A percentile compares a stretch with the other conserved stretches of the same genome.
Evolutionary conservation across 139 green algal species (phyloP).

Genomic region (Desmodesmus armatus): DNA sequence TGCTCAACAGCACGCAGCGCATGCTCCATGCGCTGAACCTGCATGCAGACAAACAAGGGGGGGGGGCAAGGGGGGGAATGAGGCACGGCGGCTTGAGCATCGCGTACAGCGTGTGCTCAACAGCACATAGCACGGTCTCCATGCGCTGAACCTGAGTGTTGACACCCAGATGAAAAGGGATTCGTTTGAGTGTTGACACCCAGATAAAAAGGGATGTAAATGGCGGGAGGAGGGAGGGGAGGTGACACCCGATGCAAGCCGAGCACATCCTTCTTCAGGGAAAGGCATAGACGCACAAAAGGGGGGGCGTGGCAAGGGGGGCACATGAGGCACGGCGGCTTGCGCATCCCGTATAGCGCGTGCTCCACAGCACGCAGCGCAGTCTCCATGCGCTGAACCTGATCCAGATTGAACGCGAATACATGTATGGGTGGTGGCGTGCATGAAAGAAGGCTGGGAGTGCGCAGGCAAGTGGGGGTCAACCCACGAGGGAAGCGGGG

Average conservation of each 20-base stretch:
- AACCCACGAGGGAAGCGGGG: background rate
- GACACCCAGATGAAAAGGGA: too few relatives aligned
- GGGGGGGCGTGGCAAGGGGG: background rate
- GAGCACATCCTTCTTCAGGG: too few relatives aligned
- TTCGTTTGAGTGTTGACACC: too few relatives aligned
- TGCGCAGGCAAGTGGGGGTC: background rate
- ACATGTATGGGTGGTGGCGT: too few relatives aligned
- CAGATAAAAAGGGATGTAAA: too few relatives aligned
- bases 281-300: too few relatives aligned
- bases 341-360: background rate
- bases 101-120: slow-evolving; percentile 11
- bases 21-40: background rate
- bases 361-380: slow-evolving; percentile 5
- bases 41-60: background rate
- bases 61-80: too few relatives aligned
- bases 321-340: background rate
- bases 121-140: background rate
- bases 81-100: background rate
- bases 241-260: too few relatives aligned
- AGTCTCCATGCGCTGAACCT: background rate
- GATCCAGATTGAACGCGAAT: too few relatives aligned
- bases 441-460: too few relatives aligned
- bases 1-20: slow-evolving; percentile 5
- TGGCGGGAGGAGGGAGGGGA: too few relatives aligned
- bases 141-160: background rate